Conservation (phyloP, 2,329 filamentous ascomycete species). For the Cryphonectria japonica region DNA sequence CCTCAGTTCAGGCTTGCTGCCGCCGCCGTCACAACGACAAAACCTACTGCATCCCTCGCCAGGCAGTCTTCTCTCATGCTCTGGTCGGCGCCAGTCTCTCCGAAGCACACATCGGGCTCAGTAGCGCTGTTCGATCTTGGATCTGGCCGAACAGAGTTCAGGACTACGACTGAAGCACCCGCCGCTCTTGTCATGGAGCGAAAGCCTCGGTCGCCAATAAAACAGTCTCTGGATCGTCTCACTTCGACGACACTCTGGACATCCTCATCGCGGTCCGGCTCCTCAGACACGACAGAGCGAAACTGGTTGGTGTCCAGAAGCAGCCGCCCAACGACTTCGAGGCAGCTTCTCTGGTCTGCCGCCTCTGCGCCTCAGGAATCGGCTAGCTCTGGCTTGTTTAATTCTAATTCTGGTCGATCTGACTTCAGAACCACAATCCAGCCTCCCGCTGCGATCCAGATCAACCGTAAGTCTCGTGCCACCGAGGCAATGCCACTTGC, state of each 20-base stretch:
- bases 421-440: conserved; percentile 38
- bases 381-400: conserved; percentile 35
- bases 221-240: conserved; percentile 35
- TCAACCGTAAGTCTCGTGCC: conserved; percentile 36
- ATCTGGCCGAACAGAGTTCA: conserved; percentile 33
- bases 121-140: conserved; percentile 34
- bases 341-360: conserved; percentile 31
- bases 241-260: conserved; percentile 37
- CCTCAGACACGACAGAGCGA: conserved; percentile 16
- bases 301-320: conserved; percentile 10
- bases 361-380: conserved; percentile 18
- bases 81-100: conserved; percentile 31
- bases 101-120: conserved; percentile 17
- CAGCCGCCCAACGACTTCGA: background rate
- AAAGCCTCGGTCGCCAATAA: conserved; percentile 34
- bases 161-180: conserved; percentile 38
- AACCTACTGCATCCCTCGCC: background rate
- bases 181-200: conserved; percentile 39
- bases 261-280: conserved; percentile 13
- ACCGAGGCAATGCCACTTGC: conserved; percentile 35
- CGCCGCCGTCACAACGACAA: background rate
- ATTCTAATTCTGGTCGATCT: conserved; percentile 31
- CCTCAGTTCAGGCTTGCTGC: background rate
- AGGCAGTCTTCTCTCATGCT: conserved; percentile 9
- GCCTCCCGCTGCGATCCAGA: conserved; percentile 39